These are phyloP conservation scores for Pseudogymnoascus sp. DNA, from an alignment of 2,329 filamentous ascomycete species.

Conservation along the genomic window DNA sequence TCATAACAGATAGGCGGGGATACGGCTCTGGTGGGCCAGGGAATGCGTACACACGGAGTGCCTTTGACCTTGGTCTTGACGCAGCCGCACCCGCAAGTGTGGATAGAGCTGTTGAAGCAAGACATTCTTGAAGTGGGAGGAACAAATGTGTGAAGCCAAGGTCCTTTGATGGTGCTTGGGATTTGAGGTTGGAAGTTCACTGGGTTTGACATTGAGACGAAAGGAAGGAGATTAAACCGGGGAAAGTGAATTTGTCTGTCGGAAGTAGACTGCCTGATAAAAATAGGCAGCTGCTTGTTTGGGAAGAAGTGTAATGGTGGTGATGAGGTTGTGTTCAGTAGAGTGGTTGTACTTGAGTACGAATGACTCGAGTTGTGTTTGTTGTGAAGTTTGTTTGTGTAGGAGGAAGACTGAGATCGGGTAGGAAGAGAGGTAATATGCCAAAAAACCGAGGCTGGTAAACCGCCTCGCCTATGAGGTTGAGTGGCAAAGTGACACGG, in stretches of 20 bases:
- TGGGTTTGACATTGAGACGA: conserved; percentile 4
- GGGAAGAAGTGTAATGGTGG: background rate
- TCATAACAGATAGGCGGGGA: background rate
- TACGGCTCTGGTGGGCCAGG: background rate
- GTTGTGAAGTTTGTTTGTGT: conserved; percentile 3
- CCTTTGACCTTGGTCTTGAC: background rate
- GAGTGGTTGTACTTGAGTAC: background rate
- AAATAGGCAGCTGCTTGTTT: background rate
- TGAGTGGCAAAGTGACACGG: background rate
- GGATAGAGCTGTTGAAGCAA: background rate
- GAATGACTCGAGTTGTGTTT: background rate
- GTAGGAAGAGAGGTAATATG: background rate
- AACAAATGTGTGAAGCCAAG: conserved; percentile 46
- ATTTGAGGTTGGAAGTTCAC: conserved; percentile 49
- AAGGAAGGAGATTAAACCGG: background rate
- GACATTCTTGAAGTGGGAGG: conserved; percentile 30
- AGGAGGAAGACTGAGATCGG: background rate
- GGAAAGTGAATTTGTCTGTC: background rate
- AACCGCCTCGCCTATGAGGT: background rate
- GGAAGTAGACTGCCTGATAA: background rate
- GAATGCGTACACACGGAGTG: too few species aligned
- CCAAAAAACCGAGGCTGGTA: background rate
- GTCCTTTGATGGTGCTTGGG: conserved; percentile 48
- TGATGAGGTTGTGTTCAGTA: background rate
- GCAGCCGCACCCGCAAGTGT: background rate